Conservation (phyloP, 352 stramenopile species). For the Phytopythium ostracodes region DNA sequence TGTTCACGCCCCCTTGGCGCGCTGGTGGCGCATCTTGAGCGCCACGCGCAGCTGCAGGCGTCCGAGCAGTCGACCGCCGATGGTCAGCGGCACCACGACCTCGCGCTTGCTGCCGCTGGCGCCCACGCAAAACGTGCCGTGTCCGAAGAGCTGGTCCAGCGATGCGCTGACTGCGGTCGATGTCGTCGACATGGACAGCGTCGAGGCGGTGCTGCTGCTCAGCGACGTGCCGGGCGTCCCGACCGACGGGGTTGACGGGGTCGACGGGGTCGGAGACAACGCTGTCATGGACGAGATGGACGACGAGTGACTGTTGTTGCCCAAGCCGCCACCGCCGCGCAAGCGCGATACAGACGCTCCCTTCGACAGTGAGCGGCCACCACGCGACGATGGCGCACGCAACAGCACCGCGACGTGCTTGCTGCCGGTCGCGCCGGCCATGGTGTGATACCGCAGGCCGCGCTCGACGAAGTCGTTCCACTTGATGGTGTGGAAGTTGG, state of each 20-base stretch:
- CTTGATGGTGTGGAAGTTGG: conserved; percentile 68
- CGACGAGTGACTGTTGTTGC: conserved; percentile 15
- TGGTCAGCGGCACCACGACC: conserved; percentile 49
- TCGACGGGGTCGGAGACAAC: conserved; percentile 24
- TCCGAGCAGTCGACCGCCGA: conserved; percentile 58
- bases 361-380: conserved; percentile 25
- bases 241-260: conserved; percentile 28
- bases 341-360: conserved; percentile 25
- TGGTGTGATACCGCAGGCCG: conserved; percentile 61
- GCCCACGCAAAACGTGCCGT: conserved; percentile 67
- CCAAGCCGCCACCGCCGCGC: conserved; percentile 1
- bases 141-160: conserved; percentile 47
- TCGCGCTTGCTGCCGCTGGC: conserved; percentile 42
- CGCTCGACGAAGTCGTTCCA: conserved; percentile 72
- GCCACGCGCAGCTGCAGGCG: conserved; percentile 54
- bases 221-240: conserved; percentile 14
- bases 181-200: conserved; percentile 26
- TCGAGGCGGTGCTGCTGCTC: conserved; percentile 18
- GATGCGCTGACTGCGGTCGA: conserved; percentile 20
- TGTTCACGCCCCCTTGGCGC: conserved; percentile 4
- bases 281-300: conserved; percentile 19
- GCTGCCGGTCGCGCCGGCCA: conserved; percentile 32
- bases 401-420: conserved; percentile 68
- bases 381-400: conserved; percentile 25
- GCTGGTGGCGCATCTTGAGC: conserved; percentile 38